Conservation (phyloP, 2,329 filamentous ascomycete genomes). For the Ophiostoma quercus region DNA sequence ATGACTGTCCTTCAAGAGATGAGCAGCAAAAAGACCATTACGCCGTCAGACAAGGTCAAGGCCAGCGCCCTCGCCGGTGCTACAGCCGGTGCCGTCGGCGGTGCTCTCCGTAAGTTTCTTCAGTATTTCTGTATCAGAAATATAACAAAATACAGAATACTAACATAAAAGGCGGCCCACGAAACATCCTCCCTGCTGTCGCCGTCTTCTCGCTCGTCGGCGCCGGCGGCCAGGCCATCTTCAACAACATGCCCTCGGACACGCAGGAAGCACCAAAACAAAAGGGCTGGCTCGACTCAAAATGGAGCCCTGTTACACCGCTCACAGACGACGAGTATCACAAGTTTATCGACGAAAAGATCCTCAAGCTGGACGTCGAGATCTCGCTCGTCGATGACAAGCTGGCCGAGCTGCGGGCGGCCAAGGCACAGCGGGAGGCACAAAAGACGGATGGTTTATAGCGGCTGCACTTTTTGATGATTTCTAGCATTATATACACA, state of each 20-base stretch:
- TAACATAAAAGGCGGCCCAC: constrained; percentile 43
- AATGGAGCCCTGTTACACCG: constrained; percentile 66
- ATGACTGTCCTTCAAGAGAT: constrained; percentile 30
- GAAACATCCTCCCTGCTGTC: constrained; percentile 49
- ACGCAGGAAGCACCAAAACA: neutral
- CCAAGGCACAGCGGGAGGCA: neutral
- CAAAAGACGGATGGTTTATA: neutral
- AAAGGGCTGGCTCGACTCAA: constrained; percentile 48
- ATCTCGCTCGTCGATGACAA: constrained; percentile 75
- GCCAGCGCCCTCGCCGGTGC: constrained; percentile 68
- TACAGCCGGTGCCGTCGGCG: constrained; percentile 59
- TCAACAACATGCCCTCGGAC: constrained; percentile 25
- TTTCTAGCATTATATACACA: neutral
- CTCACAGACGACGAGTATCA: constrained; percentile 69
- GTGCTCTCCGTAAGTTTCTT: constrained; percentile 45
- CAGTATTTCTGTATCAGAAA: neutral
- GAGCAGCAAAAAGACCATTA: constrained; percentile 49
- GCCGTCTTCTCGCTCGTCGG: constrained; percentile 43
- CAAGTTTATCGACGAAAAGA: constrained; percentile 62
- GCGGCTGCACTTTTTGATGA: neutral
- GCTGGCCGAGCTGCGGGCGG: constrained; percentile 43
- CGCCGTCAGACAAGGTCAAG: constrained; percentile 54
- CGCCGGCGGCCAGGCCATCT: constrained; percentile 33
- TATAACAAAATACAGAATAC: neutral
- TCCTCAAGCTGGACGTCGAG: constrained; percentile 67